These are phyloP conservation scores for Phytomonas sp. DNA, from an alignment of 208 protist genomes.

Conservation along the genomic window DNA sequence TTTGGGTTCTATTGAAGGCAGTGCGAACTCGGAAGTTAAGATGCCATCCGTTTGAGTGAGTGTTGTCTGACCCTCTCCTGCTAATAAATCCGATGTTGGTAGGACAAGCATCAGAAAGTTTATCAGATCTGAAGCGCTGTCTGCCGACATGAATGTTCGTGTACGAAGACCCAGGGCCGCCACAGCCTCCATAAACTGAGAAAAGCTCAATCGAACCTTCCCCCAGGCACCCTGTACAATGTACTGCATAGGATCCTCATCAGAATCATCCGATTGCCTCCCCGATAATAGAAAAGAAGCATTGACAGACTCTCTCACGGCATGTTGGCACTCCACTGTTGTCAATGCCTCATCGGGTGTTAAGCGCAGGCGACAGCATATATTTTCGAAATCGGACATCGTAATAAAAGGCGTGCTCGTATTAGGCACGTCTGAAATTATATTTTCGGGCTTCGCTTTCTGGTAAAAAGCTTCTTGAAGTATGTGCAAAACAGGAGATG, in stretches of 20 bases:
- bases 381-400: background rate
- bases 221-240: background rate
- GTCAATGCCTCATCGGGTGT: background rate
- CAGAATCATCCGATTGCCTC: background rate
- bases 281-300: background rate
- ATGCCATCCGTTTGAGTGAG: background rate
- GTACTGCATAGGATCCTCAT: background rate
- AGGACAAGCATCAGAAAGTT: background rate
- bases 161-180: background rate
- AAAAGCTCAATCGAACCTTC: background rate
- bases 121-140: background rate
- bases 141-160: background rate
- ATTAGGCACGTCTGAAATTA: background rate
- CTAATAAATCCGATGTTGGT: background rate
- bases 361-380: background rate
- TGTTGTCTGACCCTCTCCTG: background rate
- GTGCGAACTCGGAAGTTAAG: background rate
- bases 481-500: background rate
- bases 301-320: background rate
- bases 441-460: background rate
- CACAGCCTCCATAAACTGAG: background rate
- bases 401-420: background rate
- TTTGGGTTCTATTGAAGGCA: background rate
- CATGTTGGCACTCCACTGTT: background rate
- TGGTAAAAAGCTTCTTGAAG: background rate